Conservation (phyloP, 352 stramenopile genomes). For the Aphanomyces cochlioides region DNA sequence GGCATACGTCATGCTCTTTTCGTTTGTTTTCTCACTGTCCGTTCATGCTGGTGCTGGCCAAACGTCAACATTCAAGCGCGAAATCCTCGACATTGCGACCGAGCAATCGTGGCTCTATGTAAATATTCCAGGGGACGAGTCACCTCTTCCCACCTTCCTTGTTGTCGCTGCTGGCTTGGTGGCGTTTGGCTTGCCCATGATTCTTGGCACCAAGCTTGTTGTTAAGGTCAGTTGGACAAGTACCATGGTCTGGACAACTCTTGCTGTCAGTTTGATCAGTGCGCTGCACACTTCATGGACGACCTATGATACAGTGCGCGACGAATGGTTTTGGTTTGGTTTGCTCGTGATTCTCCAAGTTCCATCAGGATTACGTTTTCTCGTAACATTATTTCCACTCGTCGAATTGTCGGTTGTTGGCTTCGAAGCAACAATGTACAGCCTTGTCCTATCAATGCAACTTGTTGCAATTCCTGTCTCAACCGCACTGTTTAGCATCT, state of each 20-base stretch:
- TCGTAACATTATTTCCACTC: conserved; percentile 20
- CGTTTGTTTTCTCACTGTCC: conserved; percentile 15
- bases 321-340: conserved; percentile 14
- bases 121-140: not conserved
- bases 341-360: conserved; percentile 16
- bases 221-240: not conserved
- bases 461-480: conserved; percentile 10
- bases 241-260: not conserved
- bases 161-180: conserved; percentile 10
- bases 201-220: not conserved
- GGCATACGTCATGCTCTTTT: conserved; percentile 1
- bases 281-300: conserved; percentile 10
- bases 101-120: conserved; percentile 2
- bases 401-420: conserved; percentile 4
- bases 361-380: conserved; percentile 18
- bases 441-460: conserved; percentile 19
- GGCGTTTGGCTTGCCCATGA: conserved; percentile 18
- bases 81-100: conserved; percentile 6
- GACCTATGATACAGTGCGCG: conserved; percentile 13
- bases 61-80: conserved; percentile 22
- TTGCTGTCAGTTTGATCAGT: conserved; percentile 2
- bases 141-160: not conserved
- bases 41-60: conserved; percentile 8
- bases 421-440: conserved; percentile 23
- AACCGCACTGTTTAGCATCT: conserved; percentile 12